Conservation (phyloP, 495 filamentous ascomycete genomes). For the Penicillium longicatenatum region DNA sequence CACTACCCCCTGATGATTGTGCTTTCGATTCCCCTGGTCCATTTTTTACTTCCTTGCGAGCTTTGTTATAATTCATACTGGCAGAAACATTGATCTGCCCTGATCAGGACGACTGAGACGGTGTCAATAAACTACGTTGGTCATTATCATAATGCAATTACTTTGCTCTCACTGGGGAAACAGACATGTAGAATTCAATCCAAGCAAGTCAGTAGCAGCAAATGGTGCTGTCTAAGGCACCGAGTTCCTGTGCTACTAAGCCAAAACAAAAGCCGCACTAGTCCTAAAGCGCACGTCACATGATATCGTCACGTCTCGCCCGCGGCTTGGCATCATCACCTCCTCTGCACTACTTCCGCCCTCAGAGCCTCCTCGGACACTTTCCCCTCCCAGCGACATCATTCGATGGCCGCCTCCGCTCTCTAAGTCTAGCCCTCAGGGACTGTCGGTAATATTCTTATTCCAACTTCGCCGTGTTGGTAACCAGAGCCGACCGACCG, state of each 20-base stretch:
- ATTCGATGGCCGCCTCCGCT: slow-evolving; percentile 33
- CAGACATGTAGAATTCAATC: neutral
- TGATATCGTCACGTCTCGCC: slow-evolving; percentile 39
- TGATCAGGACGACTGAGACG: neutral
- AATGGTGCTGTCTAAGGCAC: slow-evolving; percentile 1
- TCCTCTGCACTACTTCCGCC: slow-evolving; percentile 34
- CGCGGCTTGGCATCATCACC: slow-evolving; percentile 47
- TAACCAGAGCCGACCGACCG: slow-evolving; percentile 41
- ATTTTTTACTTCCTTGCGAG: slow-evolving; percentile 14
- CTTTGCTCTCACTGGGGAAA: neutral
- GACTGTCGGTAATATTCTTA: slow-evolving; percentile 26
- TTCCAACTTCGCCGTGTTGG: slow-evolving; percentile 33
- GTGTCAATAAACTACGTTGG: neutral
- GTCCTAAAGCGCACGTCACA: slow-evolving; percentile 32
- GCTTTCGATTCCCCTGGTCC: slow-evolving; percentile 40
- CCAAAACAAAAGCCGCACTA: slow-evolving; percentile 4
- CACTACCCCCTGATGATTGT: slow-evolving; percentile 27
- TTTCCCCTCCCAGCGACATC: slow-evolving; percentile 25
- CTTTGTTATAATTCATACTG: slow-evolving; percentile 15
- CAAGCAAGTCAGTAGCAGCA: neutral
- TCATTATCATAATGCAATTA: slow-evolving; percentile 11
- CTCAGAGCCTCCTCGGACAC: slow-evolving; percentile 23
- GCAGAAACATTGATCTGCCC: slow-evolving; percentile 1
- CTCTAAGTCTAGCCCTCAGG: slow-evolving; percentile 24
- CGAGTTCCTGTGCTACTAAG: neutral